A percentile compares a stretch with the other conserved stretches of the same genome.
These are phyloP conservation scores for Sesbania bispinosa DNA, from an alignment of 306 rosid genomes.

Conservation along the genomic window DNA sequence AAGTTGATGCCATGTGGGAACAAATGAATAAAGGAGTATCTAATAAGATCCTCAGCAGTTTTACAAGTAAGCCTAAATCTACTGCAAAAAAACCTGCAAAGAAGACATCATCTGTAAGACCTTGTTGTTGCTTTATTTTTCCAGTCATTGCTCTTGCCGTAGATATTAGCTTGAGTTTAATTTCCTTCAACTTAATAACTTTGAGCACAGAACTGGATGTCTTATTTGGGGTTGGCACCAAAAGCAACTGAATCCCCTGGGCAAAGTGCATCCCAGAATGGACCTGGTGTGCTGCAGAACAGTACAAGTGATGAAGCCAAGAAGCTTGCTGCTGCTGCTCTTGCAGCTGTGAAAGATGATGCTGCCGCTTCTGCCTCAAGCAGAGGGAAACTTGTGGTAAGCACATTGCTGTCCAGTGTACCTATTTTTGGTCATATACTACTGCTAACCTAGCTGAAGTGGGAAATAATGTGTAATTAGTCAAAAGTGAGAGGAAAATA, in stretches of 20 bases:
- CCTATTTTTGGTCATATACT: not conserved
- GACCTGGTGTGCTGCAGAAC: constrained; percentile 25
- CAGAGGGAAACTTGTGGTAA: constrained; percentile 84
- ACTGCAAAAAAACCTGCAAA: constrained; percentile 41
- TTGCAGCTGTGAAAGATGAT: constrained; percentile 53
- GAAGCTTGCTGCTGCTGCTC: constrained; percentile 88
- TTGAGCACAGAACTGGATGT: constrained; percentile 65
- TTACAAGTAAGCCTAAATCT: constrained; percentile 48
- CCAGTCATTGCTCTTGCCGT: not conserved
- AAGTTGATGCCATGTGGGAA: constrained; percentile 89
- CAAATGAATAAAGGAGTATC: constrained; percentile 90
- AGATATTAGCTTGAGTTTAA: constrained; percentile 24
- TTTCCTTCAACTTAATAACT: constrained; percentile 4
- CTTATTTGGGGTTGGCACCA: constrained; percentile 72
- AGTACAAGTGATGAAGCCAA: constrained; percentile 59
- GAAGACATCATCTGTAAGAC: constrained; percentile 71
- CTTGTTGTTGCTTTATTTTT: constrained; percentile 5
- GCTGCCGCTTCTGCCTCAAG: constrained; percentile 43
- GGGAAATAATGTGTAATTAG: not conserved
- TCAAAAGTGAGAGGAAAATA: not conserved
- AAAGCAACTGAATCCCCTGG: constrained; percentile 43
- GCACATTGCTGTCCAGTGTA: constrained; percentile 7
- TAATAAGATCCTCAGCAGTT: constrained; percentile 40
- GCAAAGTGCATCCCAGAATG: constrained; percentile 39
- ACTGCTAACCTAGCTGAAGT: constrained; percentile 17